A percentile compares a stretch with the other conserved stretches of the same genome.
These are phyloP conservation scores for Phylloporus gajari DNA, from an alignment of 1,284 basidiomycete species.

Conservation along the genomic window DNA sequence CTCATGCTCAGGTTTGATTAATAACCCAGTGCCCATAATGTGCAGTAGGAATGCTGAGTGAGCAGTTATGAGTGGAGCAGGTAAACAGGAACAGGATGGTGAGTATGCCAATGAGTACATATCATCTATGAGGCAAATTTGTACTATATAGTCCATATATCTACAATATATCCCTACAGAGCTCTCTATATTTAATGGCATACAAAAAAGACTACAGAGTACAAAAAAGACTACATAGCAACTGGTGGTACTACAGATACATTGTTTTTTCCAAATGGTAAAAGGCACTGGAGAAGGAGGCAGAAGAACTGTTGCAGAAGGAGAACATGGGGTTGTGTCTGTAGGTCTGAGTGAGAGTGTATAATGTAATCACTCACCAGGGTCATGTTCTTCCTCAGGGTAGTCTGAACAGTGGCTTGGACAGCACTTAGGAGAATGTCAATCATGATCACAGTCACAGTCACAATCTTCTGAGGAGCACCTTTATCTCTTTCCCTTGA, in stretches of 20 bases:
- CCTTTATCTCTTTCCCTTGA: constrained; percentile 7
- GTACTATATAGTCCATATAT: no score
- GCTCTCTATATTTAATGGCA: no score
- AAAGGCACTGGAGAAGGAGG: constrained; percentile 40
- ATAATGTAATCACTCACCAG: constrained; percentile 20
- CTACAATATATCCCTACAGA: no score
- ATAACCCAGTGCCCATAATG: constrained; percentile 53
- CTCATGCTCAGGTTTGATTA: constrained; percentile 52
- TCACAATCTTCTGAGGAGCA: constrained; percentile 21
- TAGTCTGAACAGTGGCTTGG: constrained; percentile 34
- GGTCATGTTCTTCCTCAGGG: constrained; percentile 31
- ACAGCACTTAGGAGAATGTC: constrained; percentile 14
- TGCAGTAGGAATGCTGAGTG: constrained; percentile 74
- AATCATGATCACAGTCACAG: not conserved
- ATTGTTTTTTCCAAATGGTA: constrained; percentile 27
- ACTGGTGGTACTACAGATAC: no score
- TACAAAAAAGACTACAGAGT: no score
- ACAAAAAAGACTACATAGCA: no score
- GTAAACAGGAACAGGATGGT: no score
- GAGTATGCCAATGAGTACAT: no score
- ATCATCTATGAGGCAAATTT: no score
- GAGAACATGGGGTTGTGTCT: constrained; percentile 13
- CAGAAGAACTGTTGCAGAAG: constrained; percentile 9
- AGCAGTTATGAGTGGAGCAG: no score
- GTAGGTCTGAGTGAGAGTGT: constrained; percentile 24